Evolutionary conservation across 1,284 basidiomycete genomes (phyloP).

Genomic region (Pisolithus thermaeus): DNA sequence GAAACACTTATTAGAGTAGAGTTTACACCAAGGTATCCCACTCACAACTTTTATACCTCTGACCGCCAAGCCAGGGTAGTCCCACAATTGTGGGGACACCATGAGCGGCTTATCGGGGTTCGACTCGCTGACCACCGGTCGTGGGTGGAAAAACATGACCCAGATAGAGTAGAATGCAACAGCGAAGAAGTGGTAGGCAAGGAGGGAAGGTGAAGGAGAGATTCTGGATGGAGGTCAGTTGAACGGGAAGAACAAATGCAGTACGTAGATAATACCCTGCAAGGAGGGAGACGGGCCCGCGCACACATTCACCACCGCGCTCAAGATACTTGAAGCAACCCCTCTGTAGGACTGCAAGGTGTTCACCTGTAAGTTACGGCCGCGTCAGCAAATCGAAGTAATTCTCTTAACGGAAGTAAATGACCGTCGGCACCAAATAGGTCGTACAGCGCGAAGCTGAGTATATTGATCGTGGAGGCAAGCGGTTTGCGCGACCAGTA

Average conservation of each 20-base stretch:
- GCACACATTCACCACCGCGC: conserved; percentile 83
- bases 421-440: conserved; percentile 86
- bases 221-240: conserved; percentile 38
- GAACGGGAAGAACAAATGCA: not conserved
- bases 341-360: conserved; percentile 77
- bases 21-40: not conserved
- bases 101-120: conserved; percentile 13
- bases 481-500: conserved; percentile 82
- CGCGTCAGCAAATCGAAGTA: conserved; percentile 5
- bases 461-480: conserved; percentile 81
- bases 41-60: conserved; percentile 37
- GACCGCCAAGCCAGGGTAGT: conserved; percentile 41
- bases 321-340: conserved; percentile 99
- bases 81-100: conserved; percentile 28
- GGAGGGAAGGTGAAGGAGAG: conserved; percentile 68
- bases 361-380: conserved; percentile 46
- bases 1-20: no score
- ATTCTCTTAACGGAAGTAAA: conserved; percentile 9
- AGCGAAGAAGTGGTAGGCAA: conserved; percentile 91
- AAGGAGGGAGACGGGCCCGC: conserved; percentile 84
- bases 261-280: conserved; percentile 57
- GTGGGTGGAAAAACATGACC: conserved; percentile 74
- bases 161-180: conserved; percentile 94
- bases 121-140: conserved; percentile 20
- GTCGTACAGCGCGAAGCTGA: conserved; percentile 89